Conservation (phyloP, 495 filamentous ascomycete genomes). For the Hypomontagnella monticulosa region DNA sequence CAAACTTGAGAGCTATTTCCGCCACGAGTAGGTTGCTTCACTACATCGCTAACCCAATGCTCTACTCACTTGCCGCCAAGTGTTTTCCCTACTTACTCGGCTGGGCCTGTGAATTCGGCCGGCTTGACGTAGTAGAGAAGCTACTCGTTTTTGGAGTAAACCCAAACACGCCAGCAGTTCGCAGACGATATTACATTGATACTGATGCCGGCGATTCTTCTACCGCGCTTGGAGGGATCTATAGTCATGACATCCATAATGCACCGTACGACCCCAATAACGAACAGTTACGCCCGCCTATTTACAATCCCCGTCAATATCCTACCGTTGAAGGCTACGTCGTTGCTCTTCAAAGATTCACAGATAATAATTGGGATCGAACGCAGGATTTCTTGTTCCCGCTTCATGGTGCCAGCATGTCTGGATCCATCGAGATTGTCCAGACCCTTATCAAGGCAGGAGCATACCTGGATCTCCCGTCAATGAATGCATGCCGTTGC, state of each 20-base stretch:
- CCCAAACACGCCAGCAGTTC: constrained; percentile 1
- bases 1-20: not conserved
- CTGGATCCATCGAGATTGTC: not conserved
- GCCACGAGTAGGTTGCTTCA: not conserved
- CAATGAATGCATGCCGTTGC: not conserved
- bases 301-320: not conserved
- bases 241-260: no score
- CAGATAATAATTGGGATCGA: not conserved
- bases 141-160: constrained; percentile 1
- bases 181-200: no score
- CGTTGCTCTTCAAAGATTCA: no score
- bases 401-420: constrained; percentile 4
- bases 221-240: no score
- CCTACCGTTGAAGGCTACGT: not conserved
- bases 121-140: constrained; percentile 3
- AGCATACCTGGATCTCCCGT: constrained; percentile 1
- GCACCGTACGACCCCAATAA: no score
- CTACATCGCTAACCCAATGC: not conserved
- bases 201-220: no score
- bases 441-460: constrained; percentile 10
- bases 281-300: no score
- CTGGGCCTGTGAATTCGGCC: constrained; percentile 12
- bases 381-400: constrained; percentile 4
- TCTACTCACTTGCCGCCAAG: constrained; percentile 6
- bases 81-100: not conserved